Conservation (phyloP, 2,329 filamentous ascomycete species). For the Alternaria sp. region DNA sequence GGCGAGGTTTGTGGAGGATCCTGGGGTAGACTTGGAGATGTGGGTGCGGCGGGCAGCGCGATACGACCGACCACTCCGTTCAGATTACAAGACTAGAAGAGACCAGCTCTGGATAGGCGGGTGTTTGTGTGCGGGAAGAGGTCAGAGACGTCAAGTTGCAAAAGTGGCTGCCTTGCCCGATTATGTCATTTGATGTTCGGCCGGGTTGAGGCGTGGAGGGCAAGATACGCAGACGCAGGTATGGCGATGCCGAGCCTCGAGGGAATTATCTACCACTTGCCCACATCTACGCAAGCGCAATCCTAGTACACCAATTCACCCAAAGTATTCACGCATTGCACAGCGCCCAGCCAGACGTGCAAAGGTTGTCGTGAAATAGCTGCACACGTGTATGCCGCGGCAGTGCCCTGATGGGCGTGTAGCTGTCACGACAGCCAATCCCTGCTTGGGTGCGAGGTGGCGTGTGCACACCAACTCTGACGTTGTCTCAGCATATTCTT, state of each 20-base stretch:
- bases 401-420: neutral
- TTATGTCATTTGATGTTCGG: constrained; percentile 9
- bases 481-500: constrained; percentile 20
- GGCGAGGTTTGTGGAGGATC: neutral
- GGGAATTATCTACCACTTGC: neutral
- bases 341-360: neutral
- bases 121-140: neutral
- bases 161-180: neutral
- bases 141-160: neutral
- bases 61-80: neutral
- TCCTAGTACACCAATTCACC: neutral
- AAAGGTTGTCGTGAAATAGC: neutral
- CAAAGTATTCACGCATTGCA: neutral
- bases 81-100: neutral
- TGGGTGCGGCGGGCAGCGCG: constrained; percentile 9
- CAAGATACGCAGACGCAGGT: constrained; percentile 6
- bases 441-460: constrained; percentile 14
- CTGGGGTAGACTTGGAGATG: neutral
- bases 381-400: constrained; percentile 4
- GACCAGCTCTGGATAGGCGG: neutral
- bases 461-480: constrained; percentile 22
- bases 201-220: constrained; percentile 1
- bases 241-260: constrained; percentile 12
- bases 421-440: constrained; percentile 12
- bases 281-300: neutral